phyloP scores from a whole-genome alignment of 768 basidiomycete species.

The Atractiella rhizophila region DNA sequence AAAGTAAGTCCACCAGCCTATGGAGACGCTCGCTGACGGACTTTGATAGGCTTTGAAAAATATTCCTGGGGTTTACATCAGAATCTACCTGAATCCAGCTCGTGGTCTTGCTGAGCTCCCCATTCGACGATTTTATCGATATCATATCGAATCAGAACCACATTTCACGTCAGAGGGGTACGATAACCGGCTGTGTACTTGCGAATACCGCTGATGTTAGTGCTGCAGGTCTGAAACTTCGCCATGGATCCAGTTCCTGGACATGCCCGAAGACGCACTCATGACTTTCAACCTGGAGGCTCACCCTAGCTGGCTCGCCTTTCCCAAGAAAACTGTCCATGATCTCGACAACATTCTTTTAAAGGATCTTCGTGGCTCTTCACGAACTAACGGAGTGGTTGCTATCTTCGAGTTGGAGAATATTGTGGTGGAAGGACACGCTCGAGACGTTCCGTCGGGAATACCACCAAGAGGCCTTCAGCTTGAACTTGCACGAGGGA shows the following conservation, averaged over 20 bases:
- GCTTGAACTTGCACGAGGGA: slow-evolving; percentile 38
- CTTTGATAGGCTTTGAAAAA: slow-evolving; percentile 16
- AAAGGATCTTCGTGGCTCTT: slow-evolving; percentile 33
- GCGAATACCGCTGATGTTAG: neutral
- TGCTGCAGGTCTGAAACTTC: slow-evolving; percentile 32
- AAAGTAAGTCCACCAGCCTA: slow-evolving; percentile 27
- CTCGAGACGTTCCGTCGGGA: slow-evolving; percentile 40
- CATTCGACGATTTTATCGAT: slow-evolving; percentile 76
- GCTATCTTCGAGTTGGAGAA: slow-evolving; percentile 71
- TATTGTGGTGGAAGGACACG: slow-evolving; percentile 81
- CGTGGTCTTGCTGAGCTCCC: slow-evolving; percentile 46
- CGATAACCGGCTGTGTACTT: slow-evolving; percentile 14
- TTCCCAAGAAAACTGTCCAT: slow-evolving; percentile 61
- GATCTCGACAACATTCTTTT: slow-evolving; percentile 93
- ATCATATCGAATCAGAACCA: slow-evolving; percentile 34
- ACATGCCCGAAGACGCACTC: slow-evolving; percentile 59
- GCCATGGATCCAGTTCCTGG: slow-evolving; percentile 37
- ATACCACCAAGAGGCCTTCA: slow-evolving; percentile 71
- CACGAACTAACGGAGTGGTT: slow-evolving; percentile 33
- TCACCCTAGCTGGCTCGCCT: slow-evolving; percentile 73
- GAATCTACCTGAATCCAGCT: slow-evolving; percentile 56
- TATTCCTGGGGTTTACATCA: slow-evolving; percentile 27
- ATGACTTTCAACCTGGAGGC: slow-evolving; percentile 87
- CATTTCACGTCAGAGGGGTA: slow-evolving; percentile 48
- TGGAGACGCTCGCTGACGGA: neutral